phyloP scores from a whole-genome alignment of 2,329 filamentous ascomycete genomes.

The Fusarium sp. region DNA sequence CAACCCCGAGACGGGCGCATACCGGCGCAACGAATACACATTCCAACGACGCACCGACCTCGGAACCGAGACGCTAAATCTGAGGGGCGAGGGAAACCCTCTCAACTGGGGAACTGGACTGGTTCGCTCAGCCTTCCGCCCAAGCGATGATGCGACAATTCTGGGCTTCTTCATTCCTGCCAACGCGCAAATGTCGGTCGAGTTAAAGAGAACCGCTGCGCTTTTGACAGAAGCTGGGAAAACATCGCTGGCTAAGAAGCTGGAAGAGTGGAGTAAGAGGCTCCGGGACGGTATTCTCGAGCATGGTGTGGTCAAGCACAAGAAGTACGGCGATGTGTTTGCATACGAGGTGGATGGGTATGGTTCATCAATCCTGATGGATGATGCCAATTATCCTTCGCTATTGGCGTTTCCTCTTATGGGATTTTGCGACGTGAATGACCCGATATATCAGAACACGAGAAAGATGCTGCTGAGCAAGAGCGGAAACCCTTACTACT shows the following conservation, averaged over 20 bases:
- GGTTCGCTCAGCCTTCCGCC: constrained; percentile 91
- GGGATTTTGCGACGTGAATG: constrained; percentile 77
- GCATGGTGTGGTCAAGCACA: constrained; percentile 84
- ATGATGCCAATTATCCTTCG: constrained; percentile 90
- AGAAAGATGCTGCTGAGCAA: constrained; percentile 82
- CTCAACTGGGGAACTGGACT: constrained; percentile 88
- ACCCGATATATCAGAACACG: constrained; percentile 89
- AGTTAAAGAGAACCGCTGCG: constrained; percentile 81
- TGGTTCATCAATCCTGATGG: constrained; percentile 87
- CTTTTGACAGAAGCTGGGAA: constrained; percentile 77
- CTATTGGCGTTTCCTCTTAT: constrained; percentile 84
- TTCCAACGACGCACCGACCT: constrained; percentile 86
- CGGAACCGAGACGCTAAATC: constrained; percentile 91
- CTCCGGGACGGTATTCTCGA: constrained; percentile 87
- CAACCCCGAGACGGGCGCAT: constrained; percentile 75
- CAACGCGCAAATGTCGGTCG: constrained; percentile 96
- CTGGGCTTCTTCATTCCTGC: constrained; percentile 95
- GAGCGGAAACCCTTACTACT: constrained; percentile 88
- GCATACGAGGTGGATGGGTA: constrained; percentile 93
- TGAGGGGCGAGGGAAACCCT: constrained; percentile 91
- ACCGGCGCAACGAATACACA: constrained; percentile 83
- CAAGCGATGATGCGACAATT: constrained; percentile 95
- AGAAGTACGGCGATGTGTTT: constrained; percentile 83
- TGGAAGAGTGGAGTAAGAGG: constrained; percentile 71
- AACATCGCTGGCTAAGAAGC: constrained; percentile 64